Conservation (phyloP, 495 filamentous ascomycete genomes). For the Sabuloglossum arenarium region DNA sequence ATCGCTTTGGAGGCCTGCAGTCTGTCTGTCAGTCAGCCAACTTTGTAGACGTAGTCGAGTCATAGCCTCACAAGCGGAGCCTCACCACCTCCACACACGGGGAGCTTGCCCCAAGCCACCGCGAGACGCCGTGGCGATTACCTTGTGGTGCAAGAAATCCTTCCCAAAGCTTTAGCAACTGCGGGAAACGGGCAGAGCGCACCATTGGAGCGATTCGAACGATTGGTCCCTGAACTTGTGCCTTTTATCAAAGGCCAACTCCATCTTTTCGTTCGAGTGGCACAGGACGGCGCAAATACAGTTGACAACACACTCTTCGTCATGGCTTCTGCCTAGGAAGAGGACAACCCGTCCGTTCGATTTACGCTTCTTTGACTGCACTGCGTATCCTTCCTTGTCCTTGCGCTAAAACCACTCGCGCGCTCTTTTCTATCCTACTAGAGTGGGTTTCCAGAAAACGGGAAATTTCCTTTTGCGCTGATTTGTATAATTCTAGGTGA, state of each 20-base stretch:
- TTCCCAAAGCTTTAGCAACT: neutral
- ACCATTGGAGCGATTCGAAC: neutral
- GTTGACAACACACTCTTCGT: neutral
- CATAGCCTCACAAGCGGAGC: constrained; percentile 1
- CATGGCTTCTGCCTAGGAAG: constrained; percentile 2
- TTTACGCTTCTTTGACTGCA: neutral
- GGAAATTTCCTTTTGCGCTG: neutral
- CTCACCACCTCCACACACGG: neutral
- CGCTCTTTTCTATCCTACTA: neutral
- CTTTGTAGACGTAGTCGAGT: neutral
- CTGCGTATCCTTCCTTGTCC: neutral
- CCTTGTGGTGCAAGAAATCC: neutral
- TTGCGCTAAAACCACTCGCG: neutral
- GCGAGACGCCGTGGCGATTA: neutral
- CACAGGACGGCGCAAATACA: neutral
- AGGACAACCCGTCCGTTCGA: neutral
- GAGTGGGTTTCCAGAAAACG: neutral
- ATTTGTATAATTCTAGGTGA: neutral
- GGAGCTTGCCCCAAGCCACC: neutral
- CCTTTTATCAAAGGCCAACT: neutral
- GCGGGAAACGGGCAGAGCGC: neutral
- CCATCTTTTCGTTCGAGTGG: neutral
- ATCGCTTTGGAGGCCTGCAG: neutral
- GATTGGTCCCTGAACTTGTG: neutral
- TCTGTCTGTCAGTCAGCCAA: too few species aligned